Conservation (phyloP, 352 stramenopile genomes). For the Phytophthora ramorum region DNA sequence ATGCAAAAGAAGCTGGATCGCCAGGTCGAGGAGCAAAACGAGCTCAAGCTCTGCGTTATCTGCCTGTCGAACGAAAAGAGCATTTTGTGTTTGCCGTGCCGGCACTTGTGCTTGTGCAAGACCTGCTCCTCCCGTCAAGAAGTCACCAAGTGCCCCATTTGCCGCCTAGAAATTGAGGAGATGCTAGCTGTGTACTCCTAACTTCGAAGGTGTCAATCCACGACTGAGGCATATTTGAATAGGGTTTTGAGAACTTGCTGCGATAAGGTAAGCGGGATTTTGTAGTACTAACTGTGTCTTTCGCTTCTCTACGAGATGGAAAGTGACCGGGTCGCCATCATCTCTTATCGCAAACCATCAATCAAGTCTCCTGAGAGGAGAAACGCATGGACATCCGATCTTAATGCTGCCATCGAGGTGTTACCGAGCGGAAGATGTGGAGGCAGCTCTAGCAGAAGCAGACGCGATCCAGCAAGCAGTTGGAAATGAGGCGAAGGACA, state of each 20-base stretch:
- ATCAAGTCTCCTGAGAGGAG: background rate
- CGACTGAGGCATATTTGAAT: background rate
- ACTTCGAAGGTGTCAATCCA: conserved; percentile 20
- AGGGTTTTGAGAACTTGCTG: background rate
- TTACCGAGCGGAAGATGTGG: conserved; percentile 7
- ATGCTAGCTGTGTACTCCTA: conserved; percentile 87
- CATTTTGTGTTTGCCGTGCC: conserved; percentile 84
- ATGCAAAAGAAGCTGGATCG: conserved; percentile 80
- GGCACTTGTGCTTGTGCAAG: conserved; percentile 84
- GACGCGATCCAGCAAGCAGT: conserved; percentile 1
- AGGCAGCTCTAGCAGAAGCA: conserved; percentile 16
- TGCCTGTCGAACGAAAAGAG: conserved; percentile 85
- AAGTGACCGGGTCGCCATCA: conserved; percentile 11
- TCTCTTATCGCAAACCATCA: conserved; percentile 10
- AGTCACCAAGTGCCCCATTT: conserved; percentile 85
- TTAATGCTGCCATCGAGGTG: background rate
- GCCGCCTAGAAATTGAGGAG: conserved; percentile 81
- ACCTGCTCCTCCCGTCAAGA: conserved; percentile 73
- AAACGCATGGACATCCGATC: conserved; percentile 2
- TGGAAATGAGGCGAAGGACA: background rate
- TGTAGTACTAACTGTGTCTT: conserved; percentile 21
- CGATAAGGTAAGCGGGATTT: background rate
- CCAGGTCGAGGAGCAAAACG: conserved; percentile 79
- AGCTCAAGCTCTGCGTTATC: conserved; percentile 89
- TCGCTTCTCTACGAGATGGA: conserved; percentile 15